Base-by-base conservation (phyloP, 768 basidiomycete species). In the Crepidotus variabilis region DNA sequence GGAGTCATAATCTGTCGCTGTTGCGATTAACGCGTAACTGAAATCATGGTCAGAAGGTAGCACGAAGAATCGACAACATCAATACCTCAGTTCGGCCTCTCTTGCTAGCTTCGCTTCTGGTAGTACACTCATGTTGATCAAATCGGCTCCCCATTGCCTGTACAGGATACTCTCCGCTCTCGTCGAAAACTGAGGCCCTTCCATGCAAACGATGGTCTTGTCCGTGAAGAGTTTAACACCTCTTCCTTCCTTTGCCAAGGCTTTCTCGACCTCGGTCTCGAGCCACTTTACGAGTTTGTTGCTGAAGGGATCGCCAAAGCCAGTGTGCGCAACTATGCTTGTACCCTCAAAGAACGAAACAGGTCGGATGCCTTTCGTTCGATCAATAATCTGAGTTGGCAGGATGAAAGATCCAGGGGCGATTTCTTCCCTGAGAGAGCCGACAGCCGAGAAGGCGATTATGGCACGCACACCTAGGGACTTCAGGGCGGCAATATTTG, bases 181-280 rank as follows among this genome's bases (percentile, higher is more conserved):
- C n/a, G 96, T 99, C 54, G 94, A 96, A 78, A 99, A 99, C 72
- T 94, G 94, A 32, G 91, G 91, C 50, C 95, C 95, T 68, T 98
- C 94, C 93, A 98, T 98, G 67, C 92, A 94, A 49, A 98, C 88
- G 56, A 98, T 83, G 18, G 86, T 88, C 78, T 88, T 94, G 24
- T 84, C 88, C 51, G 82, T 85, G 71, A 94, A 92, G 54, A 98
- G 71, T 71, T 82, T 75, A 35, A 87, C 84, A 1, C 78, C 80
- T 9, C 77, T 70, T 1, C 85, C 87, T 34, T 85, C 78, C 24
- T 73, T 73, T 6, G 75, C 80, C 52, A 95, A 70, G 34, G 83
- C 92, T 58, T 78, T 77, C 64, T 75, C 69, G 48, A 98, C 86
- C 52, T 80, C 77, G 1, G 69, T 72, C 61, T 85, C 83, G 52